Percentiles rank a stretch among this genome's conserved stretches.
Evolutionary conservation across 352 stramenopile species (phyloP).

Genomic region (Phytophthora podocarpi): DNA sequence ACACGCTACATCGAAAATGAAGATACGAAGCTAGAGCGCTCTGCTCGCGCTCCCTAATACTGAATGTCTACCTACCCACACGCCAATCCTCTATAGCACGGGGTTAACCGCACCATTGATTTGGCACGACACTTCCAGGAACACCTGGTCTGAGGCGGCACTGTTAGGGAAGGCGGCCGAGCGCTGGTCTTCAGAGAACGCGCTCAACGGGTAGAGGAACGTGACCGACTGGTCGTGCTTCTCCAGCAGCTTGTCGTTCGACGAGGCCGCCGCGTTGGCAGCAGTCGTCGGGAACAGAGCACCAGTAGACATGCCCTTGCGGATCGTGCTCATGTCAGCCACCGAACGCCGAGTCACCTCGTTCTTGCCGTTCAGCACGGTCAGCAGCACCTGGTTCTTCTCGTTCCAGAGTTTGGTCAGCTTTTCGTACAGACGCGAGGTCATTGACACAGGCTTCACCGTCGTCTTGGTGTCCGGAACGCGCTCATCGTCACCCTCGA

Average conservation of each 20-base stretch:
- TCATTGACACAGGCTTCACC: constrained; percentile 56
- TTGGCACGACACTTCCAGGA: constrained; percentile 82
- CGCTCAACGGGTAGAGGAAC: constrained; percentile 87
- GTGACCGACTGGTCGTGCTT: constrained; percentile 71
- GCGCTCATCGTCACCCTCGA: constrained; percentile 50
- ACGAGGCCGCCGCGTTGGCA: constrained; percentile 27
- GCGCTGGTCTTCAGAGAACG: constrained; percentile 63
- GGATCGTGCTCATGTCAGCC: constrained; percentile 84
- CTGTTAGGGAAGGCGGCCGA: constrained; percentile 34
- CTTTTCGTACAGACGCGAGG: constrained; percentile 77
- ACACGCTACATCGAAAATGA: constrained; percentile 35
- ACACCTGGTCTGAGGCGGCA: constrained; percentile 56
- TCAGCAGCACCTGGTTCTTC: constrained; percentile 87
- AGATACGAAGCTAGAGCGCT: constrained; percentile 35
- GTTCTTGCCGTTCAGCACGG: constrained; percentile 74
- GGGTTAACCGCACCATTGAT: constrained; percentile 48
- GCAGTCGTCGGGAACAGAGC: constrained; percentile 68
- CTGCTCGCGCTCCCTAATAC: constrained; percentile 43
- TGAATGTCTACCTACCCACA: constrained; percentile 36
- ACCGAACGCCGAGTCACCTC: constrained; percentile 72
- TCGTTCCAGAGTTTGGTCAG: constrained; percentile 82
- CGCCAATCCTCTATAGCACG: constrained; percentile 25
- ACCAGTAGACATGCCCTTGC: constrained; percentile 65
- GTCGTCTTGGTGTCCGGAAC: constrained; percentile 31
- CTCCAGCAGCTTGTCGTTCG: constrained; percentile 37